These are phyloP conservation scores for Psidium friedrichsthalianum DNA, from an alignment of 345 rosid species.

Conservation along the genomic window DNA sequence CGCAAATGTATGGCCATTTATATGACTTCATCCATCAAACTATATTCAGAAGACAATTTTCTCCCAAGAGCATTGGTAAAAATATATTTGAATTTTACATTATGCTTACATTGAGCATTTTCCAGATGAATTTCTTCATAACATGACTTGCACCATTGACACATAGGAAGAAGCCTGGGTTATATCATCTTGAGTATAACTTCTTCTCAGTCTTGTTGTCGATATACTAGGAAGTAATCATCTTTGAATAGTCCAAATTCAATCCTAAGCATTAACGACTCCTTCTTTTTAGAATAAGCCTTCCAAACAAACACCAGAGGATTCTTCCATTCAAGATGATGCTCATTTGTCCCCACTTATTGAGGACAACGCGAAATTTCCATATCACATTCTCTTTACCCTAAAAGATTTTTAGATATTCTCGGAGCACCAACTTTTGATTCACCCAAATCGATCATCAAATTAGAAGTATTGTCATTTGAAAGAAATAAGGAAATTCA, in stretches of 20 bases:
- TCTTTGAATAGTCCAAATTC: neutral
- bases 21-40: neutral
- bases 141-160: neutral
- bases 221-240: neutral
- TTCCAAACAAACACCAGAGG: neutral
- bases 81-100: neutral
- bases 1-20: neutral
- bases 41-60: neutral
- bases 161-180: neutral
- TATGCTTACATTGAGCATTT: neutral
- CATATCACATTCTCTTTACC: neutral
- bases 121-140: neutral
- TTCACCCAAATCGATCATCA: neutral
- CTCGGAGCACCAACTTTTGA: neutral
- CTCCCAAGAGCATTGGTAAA: neutral
- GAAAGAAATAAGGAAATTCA: neutral
- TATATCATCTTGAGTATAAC: neutral
- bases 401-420: neutral
- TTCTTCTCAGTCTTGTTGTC: neutral
- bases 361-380: neutral
- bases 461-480: neutral
- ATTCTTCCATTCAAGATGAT: neutral
- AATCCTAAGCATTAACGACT: neutral
- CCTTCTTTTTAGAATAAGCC: neutral
- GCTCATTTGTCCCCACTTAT: neutral